Base-by-base conservation (phyloP, 495 filamentous ascomycete genomes). In the Viridothelium virens region DNA sequence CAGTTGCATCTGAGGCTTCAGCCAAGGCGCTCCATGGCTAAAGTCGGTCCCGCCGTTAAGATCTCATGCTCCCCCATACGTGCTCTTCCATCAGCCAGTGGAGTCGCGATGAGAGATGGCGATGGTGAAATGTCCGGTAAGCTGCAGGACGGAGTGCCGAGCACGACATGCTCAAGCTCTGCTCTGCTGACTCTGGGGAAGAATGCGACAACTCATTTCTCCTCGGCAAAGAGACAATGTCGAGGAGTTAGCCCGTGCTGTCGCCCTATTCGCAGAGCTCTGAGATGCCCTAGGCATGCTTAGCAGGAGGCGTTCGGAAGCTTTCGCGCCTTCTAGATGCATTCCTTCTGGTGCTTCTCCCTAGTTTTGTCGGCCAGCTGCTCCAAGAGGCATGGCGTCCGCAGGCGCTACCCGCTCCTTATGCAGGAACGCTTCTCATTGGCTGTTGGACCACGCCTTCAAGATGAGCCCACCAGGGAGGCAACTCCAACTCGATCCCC, bases 391-490 rank as follows among this genome's bases (percentile, higher is more conserved):
- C 31, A n/a, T 59, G 53, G 53, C 18, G 53, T 31, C 53, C 53
- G 53, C 31, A 7, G 6, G 31, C 53, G 31, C 53, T 10, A 59
- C 36, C 53, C 11, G 14, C 53, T 36, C 53, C 53, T 31, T 34
- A 59, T 59, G 18, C 53, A 59, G 53, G 53, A 59, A 59, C n/a
- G 31, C 2, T 14, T 7, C 53, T 59, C 25, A 59, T 59, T 59
- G 53, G 53, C 31, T 36, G 53, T 59, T 7, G 31, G 6, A 34
- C 31, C 11, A 34, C 33, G 53, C 14, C 53, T 34, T 59, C 53
- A 59, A 59, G 53, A 59, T 59, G 18, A 59, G 53, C 25, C 33
- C 7, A 31, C 53, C 53, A 59, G 53, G 53, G 53, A 36, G 53
- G 53, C 31, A 59, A 59, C 53, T 59, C 53, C 53, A 34, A 36